Evolutionary conservation across 1,284 basidiomycete species (phyloP), one percentile per base, ranked within the genome.

Genomic region (Ganoderma multipileum): DNA sequence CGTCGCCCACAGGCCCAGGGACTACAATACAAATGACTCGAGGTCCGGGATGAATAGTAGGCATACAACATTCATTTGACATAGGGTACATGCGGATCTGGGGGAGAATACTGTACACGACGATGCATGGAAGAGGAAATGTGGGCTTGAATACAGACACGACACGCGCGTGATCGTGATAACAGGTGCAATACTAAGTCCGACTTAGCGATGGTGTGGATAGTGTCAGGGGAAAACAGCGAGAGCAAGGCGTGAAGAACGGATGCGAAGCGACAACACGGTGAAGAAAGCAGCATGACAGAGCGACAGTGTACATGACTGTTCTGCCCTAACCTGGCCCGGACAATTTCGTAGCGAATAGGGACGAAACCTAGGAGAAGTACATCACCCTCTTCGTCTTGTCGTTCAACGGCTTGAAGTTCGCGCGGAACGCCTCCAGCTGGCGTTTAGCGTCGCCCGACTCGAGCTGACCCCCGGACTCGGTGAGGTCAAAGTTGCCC

Each of bases 351-450:
- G 38, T n/a, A 47, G 54, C 50, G 30, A 57, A n/a, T n/a, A n/a
- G n/a, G 7, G 54, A 20, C 33, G 12, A 36, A 28, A 39, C 65
- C 77, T 67, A 86, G 71, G 87, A 89, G 77, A 91, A 92, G 76
- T 92, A 92, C 91, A 92, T 93, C 28, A 86, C 74, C 3, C 77
- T 77, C 18, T 81, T 78, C 78, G 87, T 85, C 47, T 81, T 83
- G 3, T 69, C 52, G 74, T 91, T 85, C 41, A 91, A 76, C 0
- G 87, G 87, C 75, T 81, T 87, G 80, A 91, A 92, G 4, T 81
- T 82, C 33, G 81, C 79, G 69, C 81, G 83, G 83, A 84, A 92
- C 6, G 80, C 81, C 64, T 88, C 85, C 3, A 93, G 82, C 12
- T 83, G 80, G 20, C 79, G 79, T 36, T 82, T 77, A 0, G 81